Evolutionary conservation across 2,329 filamentous ascomycete genomes (phyloP), one percentile per base, ranked within the genome.

Genomic region (Aspergillus pseudoterreus): DNA sequence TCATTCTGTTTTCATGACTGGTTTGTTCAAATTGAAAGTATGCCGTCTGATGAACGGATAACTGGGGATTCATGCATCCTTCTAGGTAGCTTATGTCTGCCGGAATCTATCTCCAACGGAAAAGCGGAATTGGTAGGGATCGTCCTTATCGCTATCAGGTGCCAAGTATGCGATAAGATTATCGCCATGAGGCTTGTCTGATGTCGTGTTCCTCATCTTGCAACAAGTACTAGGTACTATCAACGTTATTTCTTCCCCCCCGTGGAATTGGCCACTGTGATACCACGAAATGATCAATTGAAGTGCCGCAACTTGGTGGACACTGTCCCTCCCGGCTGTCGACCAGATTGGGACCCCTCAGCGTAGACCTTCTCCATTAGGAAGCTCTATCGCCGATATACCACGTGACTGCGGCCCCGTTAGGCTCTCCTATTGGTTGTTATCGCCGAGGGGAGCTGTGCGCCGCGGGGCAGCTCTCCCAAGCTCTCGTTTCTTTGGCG

Each of bases 391-490:
- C 42, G 42, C 42, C 42, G 24, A 44, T 2, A 10, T 27, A 3
- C 24, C 24, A 39, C n/a, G 36, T 39, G 36, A 39, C 36, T 39
- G 17, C 36, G 47, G 51, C 30, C 43, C 30, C 5, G 22, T 6
- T 1, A 4, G 11, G n/a, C 10, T 6, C 4, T 15, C 12, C 56
- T 56, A 66, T 66, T 66, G 63, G 63, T 15, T 22, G 8, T 43
- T 44, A 45, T 33, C 60, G 53, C 63, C 63, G 63, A 66, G 57
- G 43, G 57, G 58, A 58, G 47, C 49, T 54, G 54, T 54, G 51
- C 50, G 58, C 57, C 62, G 61, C 59, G 60, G 38, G 55, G 47
- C 47, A 55, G 53, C 57, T 60, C 21, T 17, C 54, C 55, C 54
- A 50, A 56, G 61, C 27, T 30, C 27, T 30, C 27, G 8, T 30